A percentile compares a stretch with the other conserved stretches of the same genome.
Conservation (phyloP, 768 basidiomycete genomes). For the Russula ochroleuca region DNA sequence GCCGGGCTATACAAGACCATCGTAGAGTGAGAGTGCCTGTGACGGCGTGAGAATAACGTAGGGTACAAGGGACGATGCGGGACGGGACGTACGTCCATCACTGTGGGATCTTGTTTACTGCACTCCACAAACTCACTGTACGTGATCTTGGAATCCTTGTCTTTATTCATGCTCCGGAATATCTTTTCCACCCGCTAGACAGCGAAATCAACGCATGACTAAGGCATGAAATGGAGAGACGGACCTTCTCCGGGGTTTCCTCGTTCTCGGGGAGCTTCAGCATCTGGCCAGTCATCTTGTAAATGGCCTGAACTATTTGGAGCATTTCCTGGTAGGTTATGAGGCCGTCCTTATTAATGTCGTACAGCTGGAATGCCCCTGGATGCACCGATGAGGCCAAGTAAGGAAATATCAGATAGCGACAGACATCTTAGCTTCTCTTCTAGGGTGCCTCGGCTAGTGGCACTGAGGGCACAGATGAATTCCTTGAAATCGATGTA, state of each 20-base stretch:
- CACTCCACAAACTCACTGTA: slow-evolving; percentile 98
- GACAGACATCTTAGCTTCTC: slow-evolving; percentile 96
- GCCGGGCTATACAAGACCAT: slow-evolving; percentile 71
- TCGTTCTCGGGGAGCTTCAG: slow-evolving; percentile 97
- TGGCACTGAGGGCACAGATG: slow-evolving; percentile 95
- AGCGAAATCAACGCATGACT: slow-evolving; percentile 20
- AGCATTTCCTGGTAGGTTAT: slow-evolving; percentile 99
- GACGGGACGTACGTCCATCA: slow-evolving; percentile 73
- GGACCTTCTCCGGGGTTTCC: slow-evolving; percentile 98
- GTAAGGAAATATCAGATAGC: background rate
- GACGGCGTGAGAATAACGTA: slow-evolving; percentile 19
- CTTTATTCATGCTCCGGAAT: slow-evolving; percentile 93
- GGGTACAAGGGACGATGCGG: slow-evolving; percentile 2
- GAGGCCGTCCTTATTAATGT: slow-evolving; percentile 96
- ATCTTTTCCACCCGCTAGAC: slow-evolving; percentile 95
- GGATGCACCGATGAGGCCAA: slow-evolving; percentile 9
- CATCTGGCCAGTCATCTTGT: slow-evolving; percentile 99
- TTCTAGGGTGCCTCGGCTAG: slow-evolving; percentile 86
- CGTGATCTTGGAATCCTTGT: slow-evolving; percentile 89
- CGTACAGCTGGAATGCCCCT: slow-evolving; percentile 99
- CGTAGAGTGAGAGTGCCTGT: slow-evolving; percentile 91
- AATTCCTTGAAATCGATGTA: slow-evolving; percentile 99
- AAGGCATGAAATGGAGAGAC: background rate
- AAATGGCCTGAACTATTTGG: slow-evolving; percentile 95
- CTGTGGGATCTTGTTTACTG: slow-evolving; percentile 97